Base-by-base conservation (phyloP, 768 basidiomycete genomes). In the Dioszegia aurantiaca region DNA sequence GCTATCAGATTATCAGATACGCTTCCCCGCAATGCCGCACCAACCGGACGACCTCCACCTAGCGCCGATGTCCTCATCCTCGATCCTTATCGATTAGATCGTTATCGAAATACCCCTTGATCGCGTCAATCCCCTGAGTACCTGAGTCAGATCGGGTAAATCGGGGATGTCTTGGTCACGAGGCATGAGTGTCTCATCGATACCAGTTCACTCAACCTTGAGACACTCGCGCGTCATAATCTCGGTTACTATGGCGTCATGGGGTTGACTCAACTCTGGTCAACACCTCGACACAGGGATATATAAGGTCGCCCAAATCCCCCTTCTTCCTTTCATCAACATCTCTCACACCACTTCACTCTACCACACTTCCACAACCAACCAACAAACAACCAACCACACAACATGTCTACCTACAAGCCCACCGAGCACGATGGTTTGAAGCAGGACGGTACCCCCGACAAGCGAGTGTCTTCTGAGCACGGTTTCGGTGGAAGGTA, bases 381-480 rank as follows among this genome's bases (percentile, higher is more conserved):
- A 6, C 6, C 21, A 42, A 5, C 40, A 42, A 42, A 42, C 36
- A 57, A 58, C 60, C 48, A 59, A 59, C 16, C 49, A 60, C 57
- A 27, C 55, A 64, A 62, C 43, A 73, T 73, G 71, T 75, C 74
- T 64, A 72, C 72, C 55, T 78, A 77, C 76, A 77, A 77, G 73
- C 78, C 78, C 27, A 59, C 70, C 54, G 78, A 77, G 69, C 75
- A 77, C 70, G 77, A 67, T 44, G 77, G 77, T 30, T 58, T 75
- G 43, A 74, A 70, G 62, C 60, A 77, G 69, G 76, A 78, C 60
- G 67, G 67, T 42, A 68, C 64, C 27, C 77, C 78, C 23, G 78
- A 79, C 70, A 74, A 79, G 73, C 64, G 78, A 21, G 60, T 75
- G 16, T 69, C 60, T 33, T 63, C 67, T 21, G 78, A 79, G 60